Evolutionary conservation across 306 rosid species (phyloP), one percentile per base, ranked within the genome.

Genomic region (Abrus pulchellus): DNA sequence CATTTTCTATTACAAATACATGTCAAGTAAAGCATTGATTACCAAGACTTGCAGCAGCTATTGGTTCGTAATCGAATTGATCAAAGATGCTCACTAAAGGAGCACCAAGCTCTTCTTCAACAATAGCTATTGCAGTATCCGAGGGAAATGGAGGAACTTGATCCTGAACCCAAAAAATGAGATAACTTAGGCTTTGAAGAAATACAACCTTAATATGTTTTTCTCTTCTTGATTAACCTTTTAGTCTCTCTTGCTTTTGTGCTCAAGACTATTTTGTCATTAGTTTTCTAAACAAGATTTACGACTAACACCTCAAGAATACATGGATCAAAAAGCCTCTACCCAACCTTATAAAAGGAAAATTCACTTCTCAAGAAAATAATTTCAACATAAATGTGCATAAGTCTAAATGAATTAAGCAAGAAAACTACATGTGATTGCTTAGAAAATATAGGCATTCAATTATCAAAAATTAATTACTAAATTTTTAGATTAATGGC

Each of bases 11-110:
- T 47, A 80, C n/a, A 68, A 32, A 69, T 53, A 64, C 54, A 45
- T 36, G 40, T 28, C 80, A 68, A 80, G 60, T 68, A 71, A 76
- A 81, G 83, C 72, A 48, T 59, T 61, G 73, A 67, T 90, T 89
- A 95, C 99, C 99, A 67, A 95, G 98, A 95, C 99, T 95, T 77
- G 99, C 99, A 60, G 99, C 99, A 76, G 99, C 99, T 66, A 95
- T 93, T 76, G 98, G 99, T 83, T 95, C 99, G 83, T 84, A 90
- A 72, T 93, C 97, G 86, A 95, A 95, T 80, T 84, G 80, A 83
- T 95, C 98, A 87, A 95, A 95, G 72, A 92, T 72, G 48, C 60
- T 83, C 72, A 60, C 76, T 84, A 91, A 3, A 45, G 98, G 92
- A 83, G 88, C 87, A 84, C 98, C 97, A 76, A 95, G 97, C 90